Evolutionary conservation across 208 protist species (phyloP).

Genomic region (Crithidia expoeki): DNA sequence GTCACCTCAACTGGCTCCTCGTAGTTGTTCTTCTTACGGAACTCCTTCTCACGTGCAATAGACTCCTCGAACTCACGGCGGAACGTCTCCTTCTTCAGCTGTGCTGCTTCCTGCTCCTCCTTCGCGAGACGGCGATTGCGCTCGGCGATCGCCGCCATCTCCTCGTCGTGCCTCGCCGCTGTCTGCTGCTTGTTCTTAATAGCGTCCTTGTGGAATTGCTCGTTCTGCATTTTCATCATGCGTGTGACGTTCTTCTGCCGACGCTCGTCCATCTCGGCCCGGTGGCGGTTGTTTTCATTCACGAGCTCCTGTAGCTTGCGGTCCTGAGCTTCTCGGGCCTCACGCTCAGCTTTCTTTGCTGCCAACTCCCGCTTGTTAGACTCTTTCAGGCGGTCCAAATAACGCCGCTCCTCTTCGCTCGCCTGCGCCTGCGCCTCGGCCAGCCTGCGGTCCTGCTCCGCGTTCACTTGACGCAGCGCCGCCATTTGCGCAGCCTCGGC

Average conservation of each 20-base stretch:
- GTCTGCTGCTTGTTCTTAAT: slow-evolving; percentile 37
- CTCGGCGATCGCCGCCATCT: slow-evolving; percentile 59
- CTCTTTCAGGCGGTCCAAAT: slow-evolving; percentile 64
- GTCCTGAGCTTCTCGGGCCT: slow-evolving; percentile 57
- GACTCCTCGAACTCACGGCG: slow-evolving; percentile 67
- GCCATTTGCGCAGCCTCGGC: slow-evolving; percentile 57
- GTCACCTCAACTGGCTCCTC: slow-evolving; percentile 74
- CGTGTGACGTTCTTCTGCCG: slow-evolving; percentile 57
- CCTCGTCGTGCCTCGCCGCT: slow-evolving; percentile 46
- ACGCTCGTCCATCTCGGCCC: slow-evolving; percentile 62
- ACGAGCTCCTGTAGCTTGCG: slow-evolving; percentile 46
- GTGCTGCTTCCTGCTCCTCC: slow-evolving; percentile 53
- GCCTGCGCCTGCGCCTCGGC: slow-evolving; percentile 53
- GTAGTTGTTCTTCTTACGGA: slow-evolving; percentile 74
- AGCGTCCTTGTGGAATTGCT: slow-evolving; percentile 55
- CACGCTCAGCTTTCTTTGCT: slow-evolving; percentile 40
- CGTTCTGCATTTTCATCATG: slow-evolving; percentile 71
- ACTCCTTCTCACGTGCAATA: slow-evolving; percentile 78
- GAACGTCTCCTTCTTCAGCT: slow-evolving; percentile 66
- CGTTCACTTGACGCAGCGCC: slow-evolving; percentile 54
- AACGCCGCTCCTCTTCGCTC: slow-evolving; percentile 54
- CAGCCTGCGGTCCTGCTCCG: slow-evolving; percentile 41
- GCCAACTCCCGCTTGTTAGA: slow-evolving; percentile 69
- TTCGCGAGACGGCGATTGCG: slow-evolving; percentile 60
- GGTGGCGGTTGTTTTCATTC: slow-evolving; percentile 57